A percentile compares a stretch with the other conserved stretches of the same genome.
Conservation (phyloP, 2,329 filamentous ascomycete species). For the Cladosporium sp. region DNA sequence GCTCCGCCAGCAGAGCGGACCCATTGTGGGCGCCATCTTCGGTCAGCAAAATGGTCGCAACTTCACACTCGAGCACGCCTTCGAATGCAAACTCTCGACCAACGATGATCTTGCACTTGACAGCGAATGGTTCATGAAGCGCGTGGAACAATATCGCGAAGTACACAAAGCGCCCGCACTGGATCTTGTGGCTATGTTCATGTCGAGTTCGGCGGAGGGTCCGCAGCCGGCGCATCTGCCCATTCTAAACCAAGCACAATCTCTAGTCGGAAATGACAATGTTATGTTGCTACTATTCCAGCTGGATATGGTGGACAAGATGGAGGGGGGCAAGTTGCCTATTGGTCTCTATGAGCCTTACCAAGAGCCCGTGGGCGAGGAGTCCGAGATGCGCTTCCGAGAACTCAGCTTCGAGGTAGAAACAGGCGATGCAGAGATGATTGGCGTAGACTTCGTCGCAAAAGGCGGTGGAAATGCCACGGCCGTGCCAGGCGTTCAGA, state of each 20-base stretch:
- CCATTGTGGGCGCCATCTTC: constrained; percentile 80
- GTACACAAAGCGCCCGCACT: constrained; percentile 82
- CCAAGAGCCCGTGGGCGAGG: constrained; percentile 62
- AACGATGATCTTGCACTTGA: constrained; percentile 57
- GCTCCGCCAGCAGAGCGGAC: constrained; percentile 68
- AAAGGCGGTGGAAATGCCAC: constrained; percentile 78
- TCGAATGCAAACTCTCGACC: constrained; percentile 65
- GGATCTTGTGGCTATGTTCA: constrained; percentile 64
- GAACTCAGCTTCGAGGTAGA: constrained; percentile 84
- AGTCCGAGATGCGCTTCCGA: constrained; percentile 68
- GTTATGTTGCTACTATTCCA: constrained; percentile 88
- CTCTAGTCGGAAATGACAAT: constrained; percentile 62
- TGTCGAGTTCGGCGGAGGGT: constrained; percentile 67
- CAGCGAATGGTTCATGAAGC: constrained; percentile 66
- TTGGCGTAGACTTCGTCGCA: constrained; percentile 89
- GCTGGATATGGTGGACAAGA: constrained; percentile 51
- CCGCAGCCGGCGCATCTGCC: constrained; percentile 64
- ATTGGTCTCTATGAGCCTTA: constrained; percentile 80
- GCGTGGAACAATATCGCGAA: constrained; percentile 82
- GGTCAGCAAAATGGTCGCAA: constrained; percentile 88
- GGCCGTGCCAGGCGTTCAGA: constrained; percentile 39
- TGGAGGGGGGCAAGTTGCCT: constrained; percentile 75
- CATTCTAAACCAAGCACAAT: constrained; percentile 67
- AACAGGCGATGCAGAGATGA: constrained; percentile 96
- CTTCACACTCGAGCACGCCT: constrained; percentile 88